Conservation (phyloP, 1,284 basidiomycete genomes). For the Trichosporon sp. region DNA sequence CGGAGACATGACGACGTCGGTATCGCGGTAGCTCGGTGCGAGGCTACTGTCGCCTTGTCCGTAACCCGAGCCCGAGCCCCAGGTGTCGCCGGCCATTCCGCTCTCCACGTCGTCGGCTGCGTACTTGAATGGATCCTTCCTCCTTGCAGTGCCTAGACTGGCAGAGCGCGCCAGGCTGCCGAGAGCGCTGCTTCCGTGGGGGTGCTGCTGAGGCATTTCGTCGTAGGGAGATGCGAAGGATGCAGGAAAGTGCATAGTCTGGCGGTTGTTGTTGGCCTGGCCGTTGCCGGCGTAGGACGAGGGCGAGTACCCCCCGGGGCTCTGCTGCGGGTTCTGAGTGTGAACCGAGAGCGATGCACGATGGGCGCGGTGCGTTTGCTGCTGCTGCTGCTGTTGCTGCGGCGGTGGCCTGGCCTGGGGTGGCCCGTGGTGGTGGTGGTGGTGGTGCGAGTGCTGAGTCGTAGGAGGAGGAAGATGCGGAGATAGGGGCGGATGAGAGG, state of each 20-base stretch:
- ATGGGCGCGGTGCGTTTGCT: conserved; percentile 3
- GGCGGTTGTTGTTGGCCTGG: conserved; percentile 10
- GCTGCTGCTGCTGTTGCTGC: too few relatives aligned
- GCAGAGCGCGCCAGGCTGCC: conserved; percentile 41
- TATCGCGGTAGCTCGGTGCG: conserved; percentile 10
- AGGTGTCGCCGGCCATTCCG: conserved; percentile 35
- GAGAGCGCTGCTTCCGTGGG: conserved; percentile 16
- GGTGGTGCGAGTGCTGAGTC: conserved; percentile 8
- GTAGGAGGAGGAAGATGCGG: conserved; percentile 11
- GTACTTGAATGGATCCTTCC: conserved; percentile 45
- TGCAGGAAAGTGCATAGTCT: conserved; percentile 17
- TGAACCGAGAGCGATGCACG: not conserved
- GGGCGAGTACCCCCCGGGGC: conserved; percentile 9
- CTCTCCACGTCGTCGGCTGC: conserved; percentile 46
- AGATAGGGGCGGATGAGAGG: conserved; percentile 14
- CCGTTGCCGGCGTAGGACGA: conserved; percentile 4
- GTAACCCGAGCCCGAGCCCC: conserved; percentile 1
- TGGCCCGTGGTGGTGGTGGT: conserved; percentile 3
- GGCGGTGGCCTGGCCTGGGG: too few relatives aligned
- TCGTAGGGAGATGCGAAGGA: conserved; percentile 18
- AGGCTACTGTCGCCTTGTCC: not conserved
- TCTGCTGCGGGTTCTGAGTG: conserved; percentile 11
- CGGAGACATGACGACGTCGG: conserved; percentile 30
- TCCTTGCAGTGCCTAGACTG: conserved; percentile 36
- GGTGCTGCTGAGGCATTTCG: not conserved